Evolutionary conservation across 805 yeast species (phyloP).

Genomic region (Kodamaea hsintzibuensis): DNA sequence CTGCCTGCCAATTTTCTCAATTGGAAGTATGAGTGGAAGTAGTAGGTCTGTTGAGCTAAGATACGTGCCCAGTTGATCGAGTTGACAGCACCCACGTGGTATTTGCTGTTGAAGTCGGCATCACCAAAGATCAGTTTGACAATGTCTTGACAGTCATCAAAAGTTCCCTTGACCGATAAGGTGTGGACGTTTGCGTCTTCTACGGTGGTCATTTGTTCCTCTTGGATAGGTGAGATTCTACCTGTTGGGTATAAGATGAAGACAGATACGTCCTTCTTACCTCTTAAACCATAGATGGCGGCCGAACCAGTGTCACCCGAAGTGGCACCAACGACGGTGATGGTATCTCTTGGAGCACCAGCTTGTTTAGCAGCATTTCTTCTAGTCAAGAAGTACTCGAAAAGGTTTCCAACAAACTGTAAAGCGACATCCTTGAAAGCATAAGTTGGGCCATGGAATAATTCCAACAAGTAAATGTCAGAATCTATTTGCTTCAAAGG

Average conservation of each 20-base stretch:
- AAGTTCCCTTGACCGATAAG: conserved; percentile 90
- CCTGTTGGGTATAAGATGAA: conserved; percentile 97
- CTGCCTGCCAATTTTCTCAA: conserved; percentile 42
- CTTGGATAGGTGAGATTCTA: conserved; percentile 96
- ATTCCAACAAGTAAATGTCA: conserved; percentile 73
- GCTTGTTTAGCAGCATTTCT: conserved; percentile 55
- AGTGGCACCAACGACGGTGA: conserved; percentile 98
- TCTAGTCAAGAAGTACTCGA: conserved; percentile 86
- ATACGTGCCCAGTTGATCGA: conserved; percentile 99
- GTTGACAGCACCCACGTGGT: conserved; percentile 97
- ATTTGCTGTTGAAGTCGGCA: conserved; percentile 77
- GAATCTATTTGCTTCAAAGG: conserved; percentile 71
- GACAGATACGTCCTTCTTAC: conserved; percentile 96
- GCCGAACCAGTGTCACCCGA: conserved; percentile 99
- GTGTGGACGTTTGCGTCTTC: conserved; percentile 92
- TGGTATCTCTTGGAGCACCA: conserved; percentile 63
- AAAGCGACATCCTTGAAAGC: conserved; percentile 99
- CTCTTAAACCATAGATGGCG: conserved; percentile 96
- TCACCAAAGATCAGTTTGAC: conserved; percentile 94
- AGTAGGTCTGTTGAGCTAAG: conserved; percentile 95
- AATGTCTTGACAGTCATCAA: conserved; percentile 97
- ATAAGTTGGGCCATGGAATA: conserved; percentile 98
- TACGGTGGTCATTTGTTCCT: conserved; percentile 97
- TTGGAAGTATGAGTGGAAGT: conserved; percentile 89
- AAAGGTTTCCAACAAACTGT: conserved; percentile 95